Evolutionary conservation across 257 asterid genomes (phyloP).

Genomic region (Haberlea rhodopensis): DNA sequence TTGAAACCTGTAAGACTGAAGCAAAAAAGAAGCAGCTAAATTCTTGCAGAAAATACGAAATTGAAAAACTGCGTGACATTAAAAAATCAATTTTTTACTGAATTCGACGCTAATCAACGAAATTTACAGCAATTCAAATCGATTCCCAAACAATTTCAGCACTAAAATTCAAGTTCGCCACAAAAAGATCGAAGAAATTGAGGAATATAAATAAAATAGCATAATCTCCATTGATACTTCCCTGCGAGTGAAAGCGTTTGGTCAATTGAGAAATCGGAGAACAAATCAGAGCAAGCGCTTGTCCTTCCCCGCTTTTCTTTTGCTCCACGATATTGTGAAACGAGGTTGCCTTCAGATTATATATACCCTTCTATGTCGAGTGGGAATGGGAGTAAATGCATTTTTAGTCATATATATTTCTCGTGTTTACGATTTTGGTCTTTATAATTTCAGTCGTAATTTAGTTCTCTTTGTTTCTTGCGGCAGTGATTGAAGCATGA

Average conservation of each 20-base stretch:
- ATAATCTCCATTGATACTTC: slow-evolving; percentile 6
- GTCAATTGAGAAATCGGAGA: slow-evolving; percentile 20
- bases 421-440: too few species aligned
- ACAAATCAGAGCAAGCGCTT: slow-evolving; percentile 17
- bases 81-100: neutral
- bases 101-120: neutral
- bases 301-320: slow-evolving; percentile 21
- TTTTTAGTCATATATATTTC: too few species aligned
- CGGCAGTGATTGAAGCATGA: too few species aligned
- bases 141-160: neutral
- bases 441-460: too few species aligned
- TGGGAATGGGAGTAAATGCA: too few species aligned
- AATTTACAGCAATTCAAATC: neutral
- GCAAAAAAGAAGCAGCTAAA: slow-evolving; percentile 6
- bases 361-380: slow-evolving; percentile 18
- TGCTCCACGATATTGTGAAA: slow-evolving; percentile 23
- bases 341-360: neutral
- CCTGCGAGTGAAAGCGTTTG: slow-evolving; percentile 24
- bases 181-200: neutral
- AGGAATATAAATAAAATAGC: slow-evolving; percentile 4
- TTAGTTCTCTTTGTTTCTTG: too few species aligned
- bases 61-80: too few species aligned
- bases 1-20: slow-evolving; percentile 8
- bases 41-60: neutral
- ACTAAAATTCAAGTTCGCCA: slow-evolving; percentile 11